Evolutionary conservation across 1,284 basidiomycete genomes (phyloP).

Genomic region (Phenoliferia sp.): DNA sequence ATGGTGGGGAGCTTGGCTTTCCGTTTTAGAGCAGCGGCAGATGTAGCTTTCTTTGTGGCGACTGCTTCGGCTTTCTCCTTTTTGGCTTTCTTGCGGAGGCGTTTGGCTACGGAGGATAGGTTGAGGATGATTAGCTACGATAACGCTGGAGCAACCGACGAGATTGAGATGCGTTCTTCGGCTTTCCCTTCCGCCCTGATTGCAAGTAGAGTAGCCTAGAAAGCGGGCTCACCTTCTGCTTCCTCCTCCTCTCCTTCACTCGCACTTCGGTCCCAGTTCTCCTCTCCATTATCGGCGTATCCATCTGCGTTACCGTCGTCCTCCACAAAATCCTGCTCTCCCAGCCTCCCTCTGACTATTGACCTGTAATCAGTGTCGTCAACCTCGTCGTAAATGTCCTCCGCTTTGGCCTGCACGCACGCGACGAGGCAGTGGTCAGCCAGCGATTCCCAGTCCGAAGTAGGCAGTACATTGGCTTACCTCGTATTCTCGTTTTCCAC

Average conservation of each 20-base stretch:
- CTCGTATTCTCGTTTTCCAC: slow-evolving; percentile 49
- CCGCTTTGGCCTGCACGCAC: slow-evolving; percentile 51
- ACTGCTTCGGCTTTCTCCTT: slow-evolving; percentile 29
- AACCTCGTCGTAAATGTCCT: slow-evolving; percentile 86
- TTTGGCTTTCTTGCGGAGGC: slow-evolving; percentile 19
- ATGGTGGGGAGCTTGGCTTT: slow-evolving; percentile 44
- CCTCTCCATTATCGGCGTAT: slow-evolving; percentile 85
- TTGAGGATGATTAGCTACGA: background rate
- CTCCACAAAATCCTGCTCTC: slow-evolving; percentile 87
- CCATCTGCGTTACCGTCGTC: slow-evolving; percentile 68
- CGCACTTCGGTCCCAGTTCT: slow-evolving; percentile 65
- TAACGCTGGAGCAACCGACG: background rate
- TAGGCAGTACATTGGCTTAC: slow-evolving; percentile 35
- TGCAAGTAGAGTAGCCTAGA: too few relatives aligned
- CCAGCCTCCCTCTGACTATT: slow-evolving; percentile 79
- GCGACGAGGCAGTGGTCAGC: slow-evolving; percentile 6
- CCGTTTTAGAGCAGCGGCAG: slow-evolving; percentile 23
- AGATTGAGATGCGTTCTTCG: background rate
- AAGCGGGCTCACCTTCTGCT: slow-evolving; percentile 18
- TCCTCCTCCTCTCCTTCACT: slow-evolving; percentile 43
- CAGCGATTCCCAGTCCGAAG: background rate
- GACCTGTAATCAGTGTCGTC: slow-evolving; percentile 83
- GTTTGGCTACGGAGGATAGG: background rate
- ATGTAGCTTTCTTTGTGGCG: slow-evolving; percentile 3
- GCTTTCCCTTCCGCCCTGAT: too few relatives aligned